Conservation (phyloP, 2,329 filamentous ascomycete species). For the Pseudogymnoascus sp. region DNA sequence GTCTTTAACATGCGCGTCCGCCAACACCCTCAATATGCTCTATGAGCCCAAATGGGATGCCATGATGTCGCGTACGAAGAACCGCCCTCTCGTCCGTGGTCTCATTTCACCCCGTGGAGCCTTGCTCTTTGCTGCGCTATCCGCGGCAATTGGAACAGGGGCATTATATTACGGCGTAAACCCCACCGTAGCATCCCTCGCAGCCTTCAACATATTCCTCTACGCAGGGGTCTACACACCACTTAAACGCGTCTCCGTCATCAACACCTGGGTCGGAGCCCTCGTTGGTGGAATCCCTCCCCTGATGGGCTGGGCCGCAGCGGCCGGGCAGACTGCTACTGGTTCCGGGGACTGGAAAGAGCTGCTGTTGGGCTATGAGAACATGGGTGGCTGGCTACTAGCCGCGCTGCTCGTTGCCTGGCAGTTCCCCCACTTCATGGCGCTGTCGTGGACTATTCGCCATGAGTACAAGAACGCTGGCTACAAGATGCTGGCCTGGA, state of each 20-base stretch:
- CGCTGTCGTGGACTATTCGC: slow-evolving; percentile 77
- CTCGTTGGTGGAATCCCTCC: slow-evolving; percentile 90
- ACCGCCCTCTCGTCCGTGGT: slow-evolving; percentile 76
- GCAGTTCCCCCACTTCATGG: slow-evolving; percentile 99
- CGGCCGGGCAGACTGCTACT: slow-evolving; percentile 77
- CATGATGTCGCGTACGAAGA: slow-evolving; percentile 86
- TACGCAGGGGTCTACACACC: slow-evolving; percentile 93
- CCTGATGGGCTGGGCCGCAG: slow-evolving; percentile 96
- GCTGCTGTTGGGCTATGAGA: slow-evolving; percentile 61
- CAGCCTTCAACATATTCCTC: slow-evolving; percentile 73
- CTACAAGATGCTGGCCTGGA: slow-evolving; percentile 71
- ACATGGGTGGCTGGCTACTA: slow-evolving; percentile 78
- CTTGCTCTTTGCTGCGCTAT: slow-evolving; percentile 66
- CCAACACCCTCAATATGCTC: slow-evolving; percentile 95
- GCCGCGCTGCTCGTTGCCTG: slow-evolving; percentile 81
- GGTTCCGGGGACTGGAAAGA: slow-evolving; percentile 68
- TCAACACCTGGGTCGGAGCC: slow-evolving; percentile 94
- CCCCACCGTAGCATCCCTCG: slow-evolving; percentile 81
- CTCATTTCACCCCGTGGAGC: slow-evolving; percentile 66
- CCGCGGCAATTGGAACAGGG: slow-evolving; percentile 59
- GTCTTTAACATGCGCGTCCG: slow-evolving; percentile 77
- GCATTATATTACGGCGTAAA: slow-evolving; percentile 86
- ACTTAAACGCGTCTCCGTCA: slow-evolving; percentile 72
- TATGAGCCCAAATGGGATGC: slow-evolving; percentile 87
- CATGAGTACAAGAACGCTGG: slow-evolving; percentile 75